A percentile compares a stretch with the other conserved stretches of the same genome.
These are phyloP conservation scores for Globisporangium mamillatum DNA, from an alignment of 352 stramenopile genomes.

Conservation along the genomic window DNA sequence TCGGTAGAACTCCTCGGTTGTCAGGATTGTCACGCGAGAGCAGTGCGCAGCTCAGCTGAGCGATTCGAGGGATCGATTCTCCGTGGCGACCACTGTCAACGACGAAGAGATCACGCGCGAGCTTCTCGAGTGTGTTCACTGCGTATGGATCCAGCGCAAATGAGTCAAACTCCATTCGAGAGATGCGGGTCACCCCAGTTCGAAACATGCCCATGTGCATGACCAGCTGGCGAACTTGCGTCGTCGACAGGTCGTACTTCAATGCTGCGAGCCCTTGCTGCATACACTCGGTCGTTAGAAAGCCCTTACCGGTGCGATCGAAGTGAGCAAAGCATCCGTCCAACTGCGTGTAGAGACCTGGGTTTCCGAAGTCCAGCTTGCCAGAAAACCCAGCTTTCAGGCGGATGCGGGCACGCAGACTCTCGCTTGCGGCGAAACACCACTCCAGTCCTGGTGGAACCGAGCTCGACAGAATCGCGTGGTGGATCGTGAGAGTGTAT, in stretches of 20 bases:
- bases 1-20: constrained; percentile 28
- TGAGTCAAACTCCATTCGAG: constrained; percentile 76
- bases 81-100: constrained; percentile 12
- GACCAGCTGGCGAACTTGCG: constrained; percentile 41
- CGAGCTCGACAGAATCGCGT: constrained; percentile 9
- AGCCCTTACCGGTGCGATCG: constrained; percentile 49
- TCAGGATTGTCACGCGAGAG: constrained; percentile 30
- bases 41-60: constrained; percentile 44
- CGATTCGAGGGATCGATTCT: constrained; percentile 35
- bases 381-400: constrained; percentile 27
- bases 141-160: constrained; percentile 66
- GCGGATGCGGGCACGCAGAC: constrained; percentile 44
- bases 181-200: constrained; percentile 35
- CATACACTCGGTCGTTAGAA: constrained; percentile 38
- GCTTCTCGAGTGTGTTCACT: constrained; percentile 25
- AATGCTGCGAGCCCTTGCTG: constrained; percentile 37
- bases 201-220: constrained; percentile 40
- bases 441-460: constrained; percentile 17
- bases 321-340: constrained; percentile 66
- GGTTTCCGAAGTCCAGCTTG: constrained; percentile 30
- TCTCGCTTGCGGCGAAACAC: constrained; percentile 31
- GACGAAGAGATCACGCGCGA: constrained; percentile 36
- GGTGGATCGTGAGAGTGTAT: constrained; percentile 37
- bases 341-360: constrained; percentile 30
- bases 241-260: constrained; percentile 33